phyloP scores from a whole-genome alignment of 495 filamentous ascomycete genomes.

The Podospora anserina region DNA sequence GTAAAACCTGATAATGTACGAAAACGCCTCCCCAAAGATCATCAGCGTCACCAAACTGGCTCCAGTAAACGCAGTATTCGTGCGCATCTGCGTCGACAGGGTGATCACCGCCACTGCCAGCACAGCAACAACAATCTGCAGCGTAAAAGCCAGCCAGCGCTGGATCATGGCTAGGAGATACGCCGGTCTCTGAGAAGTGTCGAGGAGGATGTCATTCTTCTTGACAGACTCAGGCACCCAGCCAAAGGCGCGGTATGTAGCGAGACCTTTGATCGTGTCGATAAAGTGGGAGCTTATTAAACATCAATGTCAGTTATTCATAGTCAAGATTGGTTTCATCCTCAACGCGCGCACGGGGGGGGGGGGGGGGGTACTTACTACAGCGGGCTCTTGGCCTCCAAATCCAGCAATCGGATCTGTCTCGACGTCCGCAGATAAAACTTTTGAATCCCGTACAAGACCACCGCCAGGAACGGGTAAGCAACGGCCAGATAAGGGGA shows the following conservation, averaged over 20 bases:
- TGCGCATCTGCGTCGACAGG: slow-evolving; percentile 22
- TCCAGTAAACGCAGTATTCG: slow-evolving; percentile 34
- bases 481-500: slow-evolving; percentile 29
- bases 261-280: slow-evolving; percentile 47
- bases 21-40: slow-evolving; percentile 25
- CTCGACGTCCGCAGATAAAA: slow-evolving; percentile 57
- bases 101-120: slow-evolving; percentile 42
- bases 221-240: slow-evolving; percentile 43
- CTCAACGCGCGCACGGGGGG: too few relatives aligned
- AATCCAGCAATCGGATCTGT: slow-evolving; percentile 56
- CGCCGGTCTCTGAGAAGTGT: slow-evolving; percentile 49
- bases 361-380: slow-evolving; percentile 16
- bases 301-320: neutral
- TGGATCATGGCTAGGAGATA: slow-evolving; percentile 56
- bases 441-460: slow-evolving; percentile 47
- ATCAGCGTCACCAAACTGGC: slow-evolving; percentile 27
- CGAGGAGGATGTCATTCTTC: slow-evolving; percentile 51
- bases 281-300: slow-evolving; percentile 39
- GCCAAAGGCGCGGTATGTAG: slow-evolving; percentile 50
- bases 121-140: slow-evolving; percentile 45
- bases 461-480: slow-evolving; percentile 30
- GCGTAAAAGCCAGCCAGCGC: slow-evolving; percentile 49
- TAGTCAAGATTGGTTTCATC: neutral
- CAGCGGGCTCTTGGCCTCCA: slow-evolving; percentile 35
- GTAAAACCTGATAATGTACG: slow-evolving; percentile 31